Percentiles rank a stretch among this genome's conserved stretches.
Evolutionary conservation across 83 land plant species (phyloP).

Genomic region (Thuja plicata): DNA sequence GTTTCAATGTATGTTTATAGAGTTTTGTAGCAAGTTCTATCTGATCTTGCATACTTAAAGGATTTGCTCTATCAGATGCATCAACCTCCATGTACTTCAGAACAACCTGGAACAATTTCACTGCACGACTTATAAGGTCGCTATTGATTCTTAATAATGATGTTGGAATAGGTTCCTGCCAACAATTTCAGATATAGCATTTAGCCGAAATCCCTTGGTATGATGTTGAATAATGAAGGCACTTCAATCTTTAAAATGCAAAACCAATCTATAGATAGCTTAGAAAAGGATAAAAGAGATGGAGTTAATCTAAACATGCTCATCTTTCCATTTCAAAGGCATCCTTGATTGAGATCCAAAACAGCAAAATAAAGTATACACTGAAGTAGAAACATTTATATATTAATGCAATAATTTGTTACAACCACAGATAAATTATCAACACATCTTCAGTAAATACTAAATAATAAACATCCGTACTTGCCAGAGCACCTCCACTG

Average conservation of each 20-base stretch:
- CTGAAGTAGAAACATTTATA: neutral
- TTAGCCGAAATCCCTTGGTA: neutral
- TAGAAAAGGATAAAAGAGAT: neutral
- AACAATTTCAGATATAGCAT: neutral
- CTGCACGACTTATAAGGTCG: constrained; percentile 79
- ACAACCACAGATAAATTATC: neutral
- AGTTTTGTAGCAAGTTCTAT: constrained; percentile 72
- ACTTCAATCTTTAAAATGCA: neutral
- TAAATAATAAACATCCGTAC: neutral
- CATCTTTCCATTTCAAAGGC: neutral
- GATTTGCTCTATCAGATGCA: constrained; percentile 45
- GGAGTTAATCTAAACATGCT: neutral
- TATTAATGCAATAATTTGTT: neutral
- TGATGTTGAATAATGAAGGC: no score
- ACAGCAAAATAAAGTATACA: neutral
- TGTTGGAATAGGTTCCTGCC: constrained; percentile 96
- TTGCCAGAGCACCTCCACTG: neutral
- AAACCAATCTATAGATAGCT: neutral
- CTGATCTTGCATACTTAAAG: constrained; percentile 73
- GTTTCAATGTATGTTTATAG: constrained; percentile 93
- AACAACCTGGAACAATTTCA: constrained; percentile 81
- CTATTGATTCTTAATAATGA: constrained; percentile 80
- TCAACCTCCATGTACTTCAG: constrained; percentile 94
- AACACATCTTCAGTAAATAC: neutral
- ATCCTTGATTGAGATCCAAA: neutral